A percentile compares a stretch with the other conserved stretches of the same genome.
These are phyloP conservation scores for Amphicarpaea edgeworthii DNA, from an alignment of 306 rosid genomes.

Conservation along the genomic window DNA sequence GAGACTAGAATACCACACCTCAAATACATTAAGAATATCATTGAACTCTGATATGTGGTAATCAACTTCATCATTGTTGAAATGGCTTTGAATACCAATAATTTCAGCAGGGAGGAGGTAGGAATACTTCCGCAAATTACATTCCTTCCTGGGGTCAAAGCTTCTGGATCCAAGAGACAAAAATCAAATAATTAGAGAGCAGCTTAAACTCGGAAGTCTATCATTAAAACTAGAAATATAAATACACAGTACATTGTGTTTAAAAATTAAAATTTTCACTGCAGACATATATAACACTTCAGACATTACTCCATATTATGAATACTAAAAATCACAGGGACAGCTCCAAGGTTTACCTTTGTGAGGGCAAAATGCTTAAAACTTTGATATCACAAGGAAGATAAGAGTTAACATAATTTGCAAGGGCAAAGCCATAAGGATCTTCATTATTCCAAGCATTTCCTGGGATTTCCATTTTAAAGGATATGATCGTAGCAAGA, in stretches of 20 bases:
- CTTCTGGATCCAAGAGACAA: slow-evolving; percentile 57
- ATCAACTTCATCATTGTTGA: slow-evolving; percentile 62
- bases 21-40: slow-evolving; percentile 69
- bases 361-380: slow-evolving; percentile 79
- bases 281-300: neutral
- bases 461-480: slow-evolving; percentile 92
- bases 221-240: slow-evolving; percentile 22
- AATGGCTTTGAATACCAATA: slow-evolving; percentile 74
- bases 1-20: slow-evolving; percentile 57
- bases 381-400: slow-evolving; percentile 80
- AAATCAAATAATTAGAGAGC: slow-evolving; percentile 35
- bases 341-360: slow-evolving; percentile 64
- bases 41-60: slow-evolving; percentile 81
- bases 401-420: slow-evolving; percentile 65
- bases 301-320: neutral
- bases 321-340: slow-evolving; percentile 17
- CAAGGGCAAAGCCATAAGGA: slow-evolving; percentile 76
- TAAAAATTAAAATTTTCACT: neutral
- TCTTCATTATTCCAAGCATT: slow-evolving; percentile 72
- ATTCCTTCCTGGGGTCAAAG: slow-evolving; percentile 91
- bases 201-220: slow-evolving; percentile 19
- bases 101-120: slow-evolving; percentile 84
- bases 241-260: neutral
- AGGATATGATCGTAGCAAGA: slow-evolving; percentile 78
- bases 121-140: slow-evolving; percentile 78